Base-by-base conservation (phyloP, 495 filamentous ascomycete species). In the Hypoxylon perforatum region DNA sequence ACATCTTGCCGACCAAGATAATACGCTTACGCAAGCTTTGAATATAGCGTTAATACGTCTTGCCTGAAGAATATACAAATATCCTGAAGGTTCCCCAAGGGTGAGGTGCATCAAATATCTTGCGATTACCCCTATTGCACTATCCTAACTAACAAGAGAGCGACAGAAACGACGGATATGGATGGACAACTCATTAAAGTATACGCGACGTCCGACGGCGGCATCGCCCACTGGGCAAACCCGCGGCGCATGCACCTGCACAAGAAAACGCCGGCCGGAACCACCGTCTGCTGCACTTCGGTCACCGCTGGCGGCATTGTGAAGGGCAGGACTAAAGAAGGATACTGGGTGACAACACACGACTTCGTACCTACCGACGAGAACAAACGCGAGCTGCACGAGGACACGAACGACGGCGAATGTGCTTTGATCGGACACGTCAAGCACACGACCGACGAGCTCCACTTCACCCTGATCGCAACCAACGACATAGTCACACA, bases 211-310 rank as follows among this genome's bases (percentile, higher is more conserved):
- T 0, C 23, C 2, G 33, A 55, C 17, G 56, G 30, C 12, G 46
- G 22, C 22, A 12, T n/a, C 22, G 33, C 14, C 12, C 25, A 21
- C 11, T 60, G 63, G 63, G 38, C 49, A 5, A 42, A 47, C 7
- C 63, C 63, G 23, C 48, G 35, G 5, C 49, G 33, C n/a, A 14
- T 56, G 21, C 63, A 66, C 25, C 50, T 66, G 1, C 63, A 66
- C 36, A n/a, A 38, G 42, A 66, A 36, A 15, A 56, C 35, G 2
- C 7, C 49, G 12, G 33, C 48, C 3, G 56, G 56, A 11, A 22
- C 0, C 0, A 55, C 36, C 9, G 12, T 21, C n/a, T 66, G 63
- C 56, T 49, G 63, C 25, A 4, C 39, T 7, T 30, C 49, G n/a
- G 17, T 48, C 18, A 49, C 35, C 25, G 49, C 44, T 3, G 63